Evolutionary conservation across 257 asterid species (phyloP).

Genomic region (Mentha longifolia): DNA sequence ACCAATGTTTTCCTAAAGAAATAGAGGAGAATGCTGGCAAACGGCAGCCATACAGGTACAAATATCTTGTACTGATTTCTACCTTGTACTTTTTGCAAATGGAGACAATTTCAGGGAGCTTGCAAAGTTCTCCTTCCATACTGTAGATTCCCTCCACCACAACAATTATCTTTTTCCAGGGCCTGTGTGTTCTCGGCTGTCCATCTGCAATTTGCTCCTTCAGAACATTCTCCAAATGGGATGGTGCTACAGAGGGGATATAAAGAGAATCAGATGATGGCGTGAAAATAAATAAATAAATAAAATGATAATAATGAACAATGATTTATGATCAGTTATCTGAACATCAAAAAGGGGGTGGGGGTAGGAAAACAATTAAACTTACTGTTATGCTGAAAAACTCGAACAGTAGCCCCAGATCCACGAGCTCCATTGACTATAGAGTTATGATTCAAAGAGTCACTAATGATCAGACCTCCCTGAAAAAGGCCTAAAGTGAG

Average conservation of each 20-base stretch:
- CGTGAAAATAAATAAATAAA: not conserved
- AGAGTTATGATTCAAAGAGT: slow-evolving; percentile 94
- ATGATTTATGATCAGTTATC: slow-evolving; percentile 5
- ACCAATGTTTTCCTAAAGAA: not conserved
- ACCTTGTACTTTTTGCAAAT: slow-evolving; percentile 99
- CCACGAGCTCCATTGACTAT: slow-evolving; percentile 98
- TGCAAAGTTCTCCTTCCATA: slow-evolving; percentile 99
- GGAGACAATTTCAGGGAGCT: slow-evolving; percentile 94
- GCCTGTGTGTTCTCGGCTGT: slow-evolving; percentile 95
- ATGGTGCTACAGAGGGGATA: slow-evolving; percentile 64
- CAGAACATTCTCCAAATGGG: slow-evolving; percentile 87
- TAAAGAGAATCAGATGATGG: slow-evolving; percentile 17
- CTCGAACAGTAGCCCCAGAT: slow-evolving; percentile 92
- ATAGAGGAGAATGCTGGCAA: slow-evolving; percentile 13
- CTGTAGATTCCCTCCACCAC: slow-evolving; percentile 99
- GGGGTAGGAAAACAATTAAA: not conserved
- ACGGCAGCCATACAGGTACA: slow-evolving; percentile 20
- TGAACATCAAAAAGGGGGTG: not conserved
- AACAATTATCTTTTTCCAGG: slow-evolving; percentile 96
- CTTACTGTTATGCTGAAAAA: slow-evolving; percentile 95
- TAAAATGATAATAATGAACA: not conserved
- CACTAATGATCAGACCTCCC: slow-evolving; percentile 99
- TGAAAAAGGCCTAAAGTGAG: slow-evolving; percentile 35
- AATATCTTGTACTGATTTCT: slow-evolving; percentile 23
- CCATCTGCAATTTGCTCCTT: slow-evolving; percentile 94